Base-by-base conservation (phyloP, 2,329 filamentous ascomycete genomes). In the Pestalotiopsis sp. region DNA sequence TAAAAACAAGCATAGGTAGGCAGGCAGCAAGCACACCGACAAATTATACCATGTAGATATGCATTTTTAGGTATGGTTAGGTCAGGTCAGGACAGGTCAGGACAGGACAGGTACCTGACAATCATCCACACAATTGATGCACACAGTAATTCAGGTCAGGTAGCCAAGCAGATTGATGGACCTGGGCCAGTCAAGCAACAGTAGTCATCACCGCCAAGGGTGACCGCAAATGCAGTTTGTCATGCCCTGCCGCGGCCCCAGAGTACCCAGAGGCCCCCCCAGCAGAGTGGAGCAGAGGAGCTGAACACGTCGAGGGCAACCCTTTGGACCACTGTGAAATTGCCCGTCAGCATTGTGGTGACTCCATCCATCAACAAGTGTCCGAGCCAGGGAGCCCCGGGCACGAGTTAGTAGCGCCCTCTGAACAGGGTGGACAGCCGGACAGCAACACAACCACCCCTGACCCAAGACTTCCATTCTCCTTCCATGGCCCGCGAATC, bases 401-500 rank as follows among this genome's bases (percentile, higher is more conserved):
- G 20, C 45, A 36, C 31, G 31, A 52, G 45, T 52, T 52, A 52
- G 45, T 52, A n/a, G 45, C 31, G 31, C 31, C 31, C 31, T 36
- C 31, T 36, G 31, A 36, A 9, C 31, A 36, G 20, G 20, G 20
- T 23, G 20, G 31, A 36, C 31, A 36, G 31, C 31, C 2, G 20
- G 31, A 36, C 31, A 36, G 31, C 31, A 36, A 36, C 31, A 36
- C 31, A 36, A 36, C 31, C 31, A 9, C 45, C 45, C 45, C 45
- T 52, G 45, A 52, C 45, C 23, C 23, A 17, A 13, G 25, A 59
- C 23, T 36, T 36, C 57, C 57, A 27, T 27, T 36, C 23, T 27
- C 57, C 27, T 27, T 59, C 57, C 57, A 59, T 27, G 57, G 57
- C 23, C 57, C 57, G 45, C n/a, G 57, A 59, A 36, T 59, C 57